Evolutionary conservation across 1,139 yeast species (phyloP).

Genomic region (Casaregolazyma lundiana): DNA sequence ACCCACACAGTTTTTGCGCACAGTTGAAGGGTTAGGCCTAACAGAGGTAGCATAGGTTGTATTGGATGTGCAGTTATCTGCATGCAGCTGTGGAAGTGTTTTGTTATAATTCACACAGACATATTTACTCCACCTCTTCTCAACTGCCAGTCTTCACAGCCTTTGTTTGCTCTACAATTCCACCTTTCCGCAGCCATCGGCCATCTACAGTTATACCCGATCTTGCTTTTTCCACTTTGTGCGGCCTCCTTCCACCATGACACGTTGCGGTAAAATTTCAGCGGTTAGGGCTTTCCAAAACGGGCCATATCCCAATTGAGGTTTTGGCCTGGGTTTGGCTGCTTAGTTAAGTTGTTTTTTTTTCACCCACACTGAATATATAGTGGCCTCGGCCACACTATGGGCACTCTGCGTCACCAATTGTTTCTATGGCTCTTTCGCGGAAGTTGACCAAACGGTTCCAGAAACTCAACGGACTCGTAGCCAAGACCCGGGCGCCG

Average conservation of each 20-base stretch:
- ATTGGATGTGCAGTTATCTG: neutral
- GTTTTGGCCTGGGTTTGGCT: neutral
- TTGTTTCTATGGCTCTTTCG: slow-evolving; percentile 21
- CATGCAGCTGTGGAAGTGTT: no score
- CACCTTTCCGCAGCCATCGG: no score
- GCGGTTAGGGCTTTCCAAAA: neutral
- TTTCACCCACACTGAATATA: no score
- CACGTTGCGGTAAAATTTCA: neutral
- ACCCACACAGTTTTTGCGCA: neutral
- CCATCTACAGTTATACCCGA: no score
- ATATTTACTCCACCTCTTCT: no score
- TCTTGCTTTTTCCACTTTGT: no score
- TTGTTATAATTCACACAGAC: no score
- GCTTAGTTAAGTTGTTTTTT: neutral
- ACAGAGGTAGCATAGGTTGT: neutral
- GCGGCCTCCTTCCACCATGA: neutral
- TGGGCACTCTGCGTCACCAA: no score
- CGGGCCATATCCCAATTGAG: neutral
- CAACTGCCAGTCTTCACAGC: no score
- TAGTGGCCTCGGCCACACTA: no score
- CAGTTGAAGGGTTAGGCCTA: neutral
- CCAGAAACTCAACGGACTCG: slow-evolving; percentile 21
- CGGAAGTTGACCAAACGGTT: slow-evolving; percentile 24
- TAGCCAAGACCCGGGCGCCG: slow-evolving; percentile 8
- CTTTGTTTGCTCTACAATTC: no score